Evolutionary conservation across 257 asterid species (phyloP).

Genomic region (Lavandula angustifolia): DNA sequence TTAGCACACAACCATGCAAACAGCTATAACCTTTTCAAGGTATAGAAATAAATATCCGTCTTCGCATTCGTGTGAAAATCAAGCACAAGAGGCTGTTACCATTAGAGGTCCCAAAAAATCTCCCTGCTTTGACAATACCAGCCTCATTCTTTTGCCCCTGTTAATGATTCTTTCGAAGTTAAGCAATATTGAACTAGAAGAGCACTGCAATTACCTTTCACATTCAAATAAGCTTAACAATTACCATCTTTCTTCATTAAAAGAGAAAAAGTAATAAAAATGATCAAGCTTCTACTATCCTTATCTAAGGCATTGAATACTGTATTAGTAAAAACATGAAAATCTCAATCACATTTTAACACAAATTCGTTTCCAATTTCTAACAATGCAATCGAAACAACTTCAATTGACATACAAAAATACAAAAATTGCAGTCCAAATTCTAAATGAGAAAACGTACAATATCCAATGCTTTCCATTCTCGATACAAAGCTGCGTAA

Average conservation of each 20-base stretch:
- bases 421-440: neutral
- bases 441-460: conserved; percentile 28
- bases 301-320: neutral
- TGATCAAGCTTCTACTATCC: conserved; percentile 17
- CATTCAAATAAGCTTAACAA: conserved; percentile 19
- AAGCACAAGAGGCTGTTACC: conserved; percentile 33
- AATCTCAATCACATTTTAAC: conserved; percentile 2
- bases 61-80: neutral
- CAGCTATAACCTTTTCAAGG: neutral
- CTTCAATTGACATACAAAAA: neutral
- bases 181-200: conserved; percentile 8
- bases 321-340: neutral
- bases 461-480: conserved; percentile 25
- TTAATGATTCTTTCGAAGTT: conserved; percentile 26
- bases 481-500: conserved; percentile 27
- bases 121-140: conserved; percentile 31
- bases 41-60: neutral
- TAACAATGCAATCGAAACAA: neutral
- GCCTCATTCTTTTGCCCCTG: conserved; percentile 44
- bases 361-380: neutral
- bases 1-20: conserved; percentile 2
- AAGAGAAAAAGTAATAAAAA: conserved; percentile 2
- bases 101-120: conserved; percentile 39
- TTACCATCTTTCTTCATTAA: conserved; percentile 11
- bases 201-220: conserved; percentile 1